Evolutionary conservation across 441 rosid species (phyloP).

Genomic region (Melastoma candidum): DNA sequence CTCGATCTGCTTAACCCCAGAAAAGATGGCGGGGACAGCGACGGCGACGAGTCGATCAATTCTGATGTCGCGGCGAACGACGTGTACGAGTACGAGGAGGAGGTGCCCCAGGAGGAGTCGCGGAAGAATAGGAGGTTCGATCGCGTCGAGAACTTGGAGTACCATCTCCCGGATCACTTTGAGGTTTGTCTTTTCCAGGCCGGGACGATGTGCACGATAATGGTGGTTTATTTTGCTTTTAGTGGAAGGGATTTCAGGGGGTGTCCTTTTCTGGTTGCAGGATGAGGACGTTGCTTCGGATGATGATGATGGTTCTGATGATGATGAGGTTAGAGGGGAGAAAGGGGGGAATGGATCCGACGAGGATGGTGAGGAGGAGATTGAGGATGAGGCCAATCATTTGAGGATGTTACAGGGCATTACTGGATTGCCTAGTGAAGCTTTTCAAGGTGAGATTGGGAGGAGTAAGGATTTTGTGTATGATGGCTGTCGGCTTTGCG

Average conservation of each 20-base stretch:
- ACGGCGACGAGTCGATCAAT: background rate
- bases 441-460: conserved; percentile 45
- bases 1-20: conserved; percentile 7
- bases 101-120: conserved; percentile 64
- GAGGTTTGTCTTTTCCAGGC: conserved; percentile 28
- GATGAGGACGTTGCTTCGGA: conserved; percentile 78
- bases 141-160: conserved; percentile 59
- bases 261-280: conserved; percentile 24
- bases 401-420: conserved; percentile 67
- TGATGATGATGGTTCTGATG: conserved; percentile 41
- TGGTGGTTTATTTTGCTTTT: background rate
- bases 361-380: conserved; percentile 25
- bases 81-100: conserved; percentile 82
- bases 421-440: conserved; percentile 81
- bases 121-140: conserved; percentile 75
- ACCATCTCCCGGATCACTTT: conserved; percentile 56
- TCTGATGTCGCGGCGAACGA: conserved; percentile 24
- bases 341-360: conserved; percentile 11
- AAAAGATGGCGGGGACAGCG: conserved; percentile 1
- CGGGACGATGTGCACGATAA: background rate
- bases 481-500: too few species aligned
- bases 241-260: background rate
- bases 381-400: conserved; percentile 49
- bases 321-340: conserved; percentile 17
- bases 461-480: too few species aligned